These are phyloP conservation scores for Mycena latifolia DNA, from an alignment of 768 basidiomycete genomes.

Conservation along the genomic window DNA sequence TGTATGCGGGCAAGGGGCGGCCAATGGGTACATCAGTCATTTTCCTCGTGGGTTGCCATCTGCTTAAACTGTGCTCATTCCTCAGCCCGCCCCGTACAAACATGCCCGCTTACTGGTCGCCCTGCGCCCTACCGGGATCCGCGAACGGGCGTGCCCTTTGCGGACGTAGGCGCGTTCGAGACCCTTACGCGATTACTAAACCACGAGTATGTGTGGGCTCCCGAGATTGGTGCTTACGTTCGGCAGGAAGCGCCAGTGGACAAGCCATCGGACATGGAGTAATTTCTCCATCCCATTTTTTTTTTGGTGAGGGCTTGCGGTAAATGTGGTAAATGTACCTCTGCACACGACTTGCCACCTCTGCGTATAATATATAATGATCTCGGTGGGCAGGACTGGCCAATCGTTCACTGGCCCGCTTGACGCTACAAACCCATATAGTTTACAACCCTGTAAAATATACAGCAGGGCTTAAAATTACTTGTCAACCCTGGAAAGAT, in stretches of 20 bases:
- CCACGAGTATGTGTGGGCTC: slow-evolving; percentile 80
- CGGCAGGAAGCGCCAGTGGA: slow-evolving; percentile 41
- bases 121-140: slow-evolving; percentile 87
- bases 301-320: background rate
- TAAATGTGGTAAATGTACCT: too few species aligned
- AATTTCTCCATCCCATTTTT: background rate
- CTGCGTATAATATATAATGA: too few species aligned
- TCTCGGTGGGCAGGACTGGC: too few species aligned
- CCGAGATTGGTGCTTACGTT: slow-evolving; percentile 57
- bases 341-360: too few species aligned
- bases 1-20: slow-evolving; percentile 73
- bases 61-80: slow-evolving; percentile 2
- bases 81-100: slow-evolving; percentile 72
- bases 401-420: too few species aligned
- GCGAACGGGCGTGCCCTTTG: slow-evolving; percentile 82
- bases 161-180: slow-evolving; percentile 74
- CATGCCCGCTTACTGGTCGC: slow-evolving; percentile 84
- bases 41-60: background rate
- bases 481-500: slow-evolving; percentile 76
- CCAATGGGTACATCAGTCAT: slow-evolving; percentile 63
- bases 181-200: slow-evolving; percentile 70
- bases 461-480: too few species aligned
- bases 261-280: background rate
- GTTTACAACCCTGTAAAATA: too few species aligned
- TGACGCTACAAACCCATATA: too few species aligned